Percentiles rank a stretch among this genome's conserved stretches.
phyloP scores from a whole-genome alignment of 1,284 basidiomycete genomes.

The Phylloporus sp. region DNA sequence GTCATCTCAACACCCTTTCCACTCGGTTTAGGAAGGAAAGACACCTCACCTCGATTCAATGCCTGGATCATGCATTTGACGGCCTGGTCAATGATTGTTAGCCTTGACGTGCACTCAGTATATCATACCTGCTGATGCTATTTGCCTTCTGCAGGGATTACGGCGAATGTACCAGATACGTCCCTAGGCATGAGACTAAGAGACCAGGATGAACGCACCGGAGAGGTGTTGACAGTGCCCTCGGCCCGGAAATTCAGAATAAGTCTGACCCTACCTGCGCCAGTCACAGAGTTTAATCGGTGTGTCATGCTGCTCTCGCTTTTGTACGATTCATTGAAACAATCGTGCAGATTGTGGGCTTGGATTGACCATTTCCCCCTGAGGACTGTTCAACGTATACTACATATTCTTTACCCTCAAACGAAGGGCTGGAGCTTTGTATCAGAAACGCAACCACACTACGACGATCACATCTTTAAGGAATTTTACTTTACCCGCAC shows the following conservation, averaged over 20 bases:
- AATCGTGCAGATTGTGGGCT: slow-evolving; percentile 34
- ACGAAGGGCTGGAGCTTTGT: slow-evolving; percentile 39
- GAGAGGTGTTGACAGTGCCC: slow-evolving; percentile 38
- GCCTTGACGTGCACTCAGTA: background rate
- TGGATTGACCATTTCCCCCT: slow-evolving; percentile 50
- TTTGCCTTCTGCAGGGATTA: slow-evolving; percentile 27
- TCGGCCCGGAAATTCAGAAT: slow-evolving; percentile 37
- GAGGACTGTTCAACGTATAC: slow-evolving; percentile 45
- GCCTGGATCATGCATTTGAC: slow-evolving; percentile 32
- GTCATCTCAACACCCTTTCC: slow-evolving; percentile 43
- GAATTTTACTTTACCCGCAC: slow-evolving; percentile 42
- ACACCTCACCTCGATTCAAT: slow-evolving; percentile 35
- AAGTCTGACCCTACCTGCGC: slow-evolving; percentile 28
- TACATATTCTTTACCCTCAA: slow-evolving; percentile 46
- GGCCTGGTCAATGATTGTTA: slow-evolving; percentile 34
- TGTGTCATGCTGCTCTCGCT: slow-evolving; percentile 12
- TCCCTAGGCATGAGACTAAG: slow-evolving; percentile 31
- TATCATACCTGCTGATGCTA: slow-evolving; percentile 12
- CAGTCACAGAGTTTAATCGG: slow-evolving; percentile 41
- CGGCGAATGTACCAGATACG: slow-evolving; percentile 32
- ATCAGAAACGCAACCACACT: slow-evolving; percentile 32
- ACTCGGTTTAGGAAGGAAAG: slow-evolving; percentile 42
- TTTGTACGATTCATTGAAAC: slow-evolving; percentile 5
- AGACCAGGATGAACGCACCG: slow-evolving; percentile 32
- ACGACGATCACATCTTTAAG: slow-evolving; percentile 40